These are phyloP conservation scores for Fusarium duplospermum DNA, from an alignment of 2,329 filamentous ascomycete species.

Conservation along the genomic window DNA sequence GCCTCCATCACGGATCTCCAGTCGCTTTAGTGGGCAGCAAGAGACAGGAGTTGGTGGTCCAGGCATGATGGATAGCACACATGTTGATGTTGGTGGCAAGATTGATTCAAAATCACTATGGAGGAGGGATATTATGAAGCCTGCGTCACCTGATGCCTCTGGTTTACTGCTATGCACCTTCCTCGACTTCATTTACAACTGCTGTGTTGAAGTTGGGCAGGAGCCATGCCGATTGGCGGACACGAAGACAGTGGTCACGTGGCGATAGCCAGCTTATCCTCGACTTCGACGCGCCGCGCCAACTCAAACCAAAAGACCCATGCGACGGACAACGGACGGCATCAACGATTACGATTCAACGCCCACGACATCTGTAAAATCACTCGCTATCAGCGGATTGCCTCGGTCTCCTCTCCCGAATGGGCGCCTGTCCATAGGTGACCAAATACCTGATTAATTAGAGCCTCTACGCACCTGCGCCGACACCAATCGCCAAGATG, in stretches of 20 bases:
- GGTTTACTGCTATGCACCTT: background rate
- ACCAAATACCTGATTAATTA: conserved; percentile 14
- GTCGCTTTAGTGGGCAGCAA: conserved; percentile 43
- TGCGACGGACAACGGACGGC: conserved; percentile 29
- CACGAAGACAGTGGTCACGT: conserved; percentile 17
- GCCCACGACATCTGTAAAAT: conserved; percentile 17
- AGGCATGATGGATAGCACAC: conserved; percentile 36
- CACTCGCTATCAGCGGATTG: background rate
- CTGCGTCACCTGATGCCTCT: background rate
- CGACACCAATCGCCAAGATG: conserved; percentile 41
- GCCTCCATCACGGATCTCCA: conserved; percentile 45
- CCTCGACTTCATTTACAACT: conserved; percentile 69
- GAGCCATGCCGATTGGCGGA: conserved; percentile 12
- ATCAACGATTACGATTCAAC: conserved; percentile 30
- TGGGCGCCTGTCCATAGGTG: conserved; percentile 7
- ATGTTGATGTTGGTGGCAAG: background rate
- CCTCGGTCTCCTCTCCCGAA: background rate
- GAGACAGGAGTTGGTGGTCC: conserved; percentile 46
- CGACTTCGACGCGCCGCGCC: conserved; percentile 37
- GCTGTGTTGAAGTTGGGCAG: background rate
- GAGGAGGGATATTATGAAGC: background rate
- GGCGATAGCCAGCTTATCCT: conserved; percentile 20
- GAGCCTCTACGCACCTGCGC: conserved; percentile 9
- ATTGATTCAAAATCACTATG: background rate
- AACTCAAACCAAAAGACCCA: conserved; percentile 31